Evolutionary conservation across 345 rosid species (phyloP).

Genomic region (Eutrema yunnanense): DNA sequence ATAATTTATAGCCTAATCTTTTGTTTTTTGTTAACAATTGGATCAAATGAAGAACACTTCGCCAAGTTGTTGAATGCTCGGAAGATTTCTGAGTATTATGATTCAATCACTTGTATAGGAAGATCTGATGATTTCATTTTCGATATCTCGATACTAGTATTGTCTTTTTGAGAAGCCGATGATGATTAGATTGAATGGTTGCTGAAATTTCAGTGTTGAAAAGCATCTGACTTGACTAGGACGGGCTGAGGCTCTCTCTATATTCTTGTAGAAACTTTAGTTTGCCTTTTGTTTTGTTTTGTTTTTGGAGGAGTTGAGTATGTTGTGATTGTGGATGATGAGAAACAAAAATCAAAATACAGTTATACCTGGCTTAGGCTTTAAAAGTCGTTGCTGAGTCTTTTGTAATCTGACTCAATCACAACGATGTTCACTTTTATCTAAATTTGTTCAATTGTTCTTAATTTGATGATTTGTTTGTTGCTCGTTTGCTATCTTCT

Average conservation of each 20-base stretch:
- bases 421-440: too few relatives aligned
- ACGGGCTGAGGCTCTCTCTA: slow-evolving; percentile 28
- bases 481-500: too few relatives aligned
- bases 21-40: neutral
- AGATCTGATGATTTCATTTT: slow-evolving; percentile 28
- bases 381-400: slow-evolving; percentile 18
- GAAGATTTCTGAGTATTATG: neutral
- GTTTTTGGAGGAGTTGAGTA: neutral
- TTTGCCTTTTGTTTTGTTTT: too few relatives aligned
- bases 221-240: slow-evolving; percentile 34
- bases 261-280: too few relatives aligned
- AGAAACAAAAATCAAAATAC: slow-evolving; percentile 27
- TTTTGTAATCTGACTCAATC: slow-evolving; percentile 32
- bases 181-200: slow-evolving; percentile 30
- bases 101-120: slow-evolving; percentile 22
- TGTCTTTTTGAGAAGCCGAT: neutral
- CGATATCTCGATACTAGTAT: too few relatives aligned
- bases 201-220: slow-evolving; percentile 20
- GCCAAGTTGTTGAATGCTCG: slow-evolving; percentile 19
- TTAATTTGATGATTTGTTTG: too few relatives aligned
- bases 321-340: slow-evolving; percentile 15
- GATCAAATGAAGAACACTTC: slow-evolving; percentile 12
- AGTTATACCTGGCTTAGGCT: slow-evolving; percentile 37
- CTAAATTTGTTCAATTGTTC: too few relatives aligned
- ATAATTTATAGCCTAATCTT: neutral